Percentiles rank a stretch among this genome's conserved stretches.
Evolutionary conservation across 2,329 filamentous ascomycete genomes (phyloP).

Genomic region (Colletotrichum sp.): DNA sequence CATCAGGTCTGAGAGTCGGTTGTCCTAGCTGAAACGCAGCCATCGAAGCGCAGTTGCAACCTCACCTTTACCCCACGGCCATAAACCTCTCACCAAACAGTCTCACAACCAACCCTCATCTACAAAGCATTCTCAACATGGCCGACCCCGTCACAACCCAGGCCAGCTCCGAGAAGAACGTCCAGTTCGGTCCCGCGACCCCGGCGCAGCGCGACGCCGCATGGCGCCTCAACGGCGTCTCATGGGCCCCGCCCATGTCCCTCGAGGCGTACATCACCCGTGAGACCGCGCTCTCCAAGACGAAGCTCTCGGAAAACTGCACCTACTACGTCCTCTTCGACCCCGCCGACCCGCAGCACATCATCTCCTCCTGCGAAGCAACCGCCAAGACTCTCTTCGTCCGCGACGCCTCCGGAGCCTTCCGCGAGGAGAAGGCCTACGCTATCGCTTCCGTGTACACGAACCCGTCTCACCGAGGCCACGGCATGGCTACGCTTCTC

Average conservation of each 20-base stretch:
- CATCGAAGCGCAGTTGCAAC: background rate
- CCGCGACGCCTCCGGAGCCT: slow-evolving; percentile 24
- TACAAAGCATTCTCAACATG: background rate
- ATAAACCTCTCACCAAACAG: background rate
- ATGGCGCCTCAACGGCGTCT: slow-evolving; percentile 33
- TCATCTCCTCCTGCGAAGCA: slow-evolving; percentile 38
- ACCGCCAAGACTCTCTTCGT: slow-evolving; percentile 27
- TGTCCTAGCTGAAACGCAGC: background rate
- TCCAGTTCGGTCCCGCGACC: slow-evolving; percentile 32
- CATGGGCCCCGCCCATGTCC: slow-evolving; percentile 33
- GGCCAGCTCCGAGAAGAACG: slow-evolving; percentile 9
- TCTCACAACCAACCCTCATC: background rate
- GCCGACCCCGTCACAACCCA: background rate
- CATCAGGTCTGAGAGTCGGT: background rate
- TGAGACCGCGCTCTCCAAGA: slow-evolving; percentile 29
- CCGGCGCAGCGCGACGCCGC: slow-evolving; percentile 30
- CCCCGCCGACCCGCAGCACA: slow-evolving; percentile 27
- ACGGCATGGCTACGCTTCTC: slow-evolving; percentile 40
- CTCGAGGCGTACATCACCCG: slow-evolving; percentile 31
- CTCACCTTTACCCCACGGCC: background rate
- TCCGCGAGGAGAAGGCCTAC: slow-evolving; percentile 30
- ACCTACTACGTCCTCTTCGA: slow-evolving; percentile 35
- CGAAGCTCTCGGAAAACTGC: slow-evolving; percentile 28
- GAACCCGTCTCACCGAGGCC: slow-evolving; percentile 33
- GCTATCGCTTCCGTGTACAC: slow-evolving; percentile 41